These are phyloP conservation scores for Gautieria morchelliformis DNA, from an alignment of 768 basidiomycete genomes.

Conservation along the genomic window DNA sequence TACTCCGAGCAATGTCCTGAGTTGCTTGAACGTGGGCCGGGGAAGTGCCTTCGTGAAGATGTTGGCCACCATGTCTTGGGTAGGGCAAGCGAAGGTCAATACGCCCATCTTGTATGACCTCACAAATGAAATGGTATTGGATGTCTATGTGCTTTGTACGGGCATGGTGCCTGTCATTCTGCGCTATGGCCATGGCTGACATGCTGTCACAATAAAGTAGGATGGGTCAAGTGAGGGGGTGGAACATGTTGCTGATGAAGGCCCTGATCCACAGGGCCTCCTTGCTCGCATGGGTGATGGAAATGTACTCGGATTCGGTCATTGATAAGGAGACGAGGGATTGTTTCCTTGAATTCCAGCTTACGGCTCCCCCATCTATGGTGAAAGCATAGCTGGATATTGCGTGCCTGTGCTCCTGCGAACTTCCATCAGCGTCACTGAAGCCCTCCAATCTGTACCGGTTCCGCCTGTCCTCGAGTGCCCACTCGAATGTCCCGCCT, in stretches of 20 bases:
- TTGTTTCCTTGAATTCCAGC: slow-evolving; percentile 26
- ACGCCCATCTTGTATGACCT: slow-evolving; percentile 19
- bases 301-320: slow-evolving; percentile 29
- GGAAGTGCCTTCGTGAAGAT: slow-evolving; percentile 24
- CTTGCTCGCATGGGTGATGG: slow-evolving; percentile 15
- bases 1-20: too few relatives aligned
- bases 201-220: slow-evolving; percentile 23
- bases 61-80: slow-evolving; percentile 21
- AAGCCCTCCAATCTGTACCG: too few relatives aligned
- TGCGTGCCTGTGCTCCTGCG: too few relatives aligned
- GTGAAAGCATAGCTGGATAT: slow-evolving; percentile 28
- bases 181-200: slow-evolving; percentile 19
- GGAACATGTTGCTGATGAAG: slow-evolving; percentile 27
- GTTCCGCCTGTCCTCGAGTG: too few relatives aligned
- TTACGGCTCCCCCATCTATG: slow-evolving; percentile 20
- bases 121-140: slow-evolving; percentile 24
- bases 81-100: slow-evolving; percentile 16
- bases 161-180: slow-evolving; percentile 19
- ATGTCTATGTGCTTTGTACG: slow-evolving; percentile 18
- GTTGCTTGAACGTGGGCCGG: neutral
- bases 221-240: slow-evolving; percentile 13
- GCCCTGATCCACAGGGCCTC: slow-evolving; percentile 31
- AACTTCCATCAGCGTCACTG: too few relatives aligned
- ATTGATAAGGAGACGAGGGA: slow-evolving; percentile 23
- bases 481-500: too few relatives aligned